phyloP scores from a whole-genome alignment of 1,284 basidiomycete species.

The Apiotrichum domesticum region DNA sequence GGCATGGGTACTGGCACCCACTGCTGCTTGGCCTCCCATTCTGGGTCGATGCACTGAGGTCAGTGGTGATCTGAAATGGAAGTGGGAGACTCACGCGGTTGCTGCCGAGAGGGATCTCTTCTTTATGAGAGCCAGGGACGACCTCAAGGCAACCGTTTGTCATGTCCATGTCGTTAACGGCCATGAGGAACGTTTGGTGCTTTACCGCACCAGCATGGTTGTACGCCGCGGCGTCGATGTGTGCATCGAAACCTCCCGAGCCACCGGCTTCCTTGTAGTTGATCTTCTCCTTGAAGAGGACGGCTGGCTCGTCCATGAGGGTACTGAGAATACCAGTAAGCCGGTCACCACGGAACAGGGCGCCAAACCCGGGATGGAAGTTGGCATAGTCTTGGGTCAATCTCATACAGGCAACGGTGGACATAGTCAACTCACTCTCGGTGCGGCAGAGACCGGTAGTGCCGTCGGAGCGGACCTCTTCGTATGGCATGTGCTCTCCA shows the following conservation, averaged over 20 bases:
- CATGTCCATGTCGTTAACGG: constrained; percentile 34
- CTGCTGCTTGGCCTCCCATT: constrained; percentile 27
- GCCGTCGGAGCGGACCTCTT: constrained; percentile 29
- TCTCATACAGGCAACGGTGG: background rate
- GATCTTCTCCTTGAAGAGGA: constrained; percentile 42
- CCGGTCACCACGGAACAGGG: constrained; percentile 26
- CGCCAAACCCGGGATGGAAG: constrained; percentile 30
- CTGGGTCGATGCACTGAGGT: constrained; percentile 23
- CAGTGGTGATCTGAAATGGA: no score
- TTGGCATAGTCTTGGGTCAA: constrained; percentile 25
- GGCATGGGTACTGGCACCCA: constrained; percentile 37
- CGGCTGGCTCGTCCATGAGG: constrained; percentile 29
- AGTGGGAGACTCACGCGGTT: constrained; percentile 9
- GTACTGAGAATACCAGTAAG: constrained; percentile 23
- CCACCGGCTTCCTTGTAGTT: constrained; percentile 39
- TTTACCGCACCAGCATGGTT: constrained; percentile 25
- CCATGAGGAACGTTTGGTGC: constrained; percentile 34
- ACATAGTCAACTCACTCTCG: constrained; percentile 22
- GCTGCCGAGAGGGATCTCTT: constrained; percentile 23
- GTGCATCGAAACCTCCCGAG: constrained; percentile 35
- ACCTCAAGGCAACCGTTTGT: constrained; percentile 40
- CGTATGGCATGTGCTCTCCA: constrained; percentile 37
- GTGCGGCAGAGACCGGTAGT: constrained; percentile 31
- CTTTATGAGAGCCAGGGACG: constrained; percentile 31
- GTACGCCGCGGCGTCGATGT: constrained; percentile 34